Percentiles rank a stretch among this genome's conserved stretches.
These are phyloP conservation scores for Mucor piriformis DNA, from an alignment of 371 early-diverging fungal species.

Conservation along the genomic window DNA sequence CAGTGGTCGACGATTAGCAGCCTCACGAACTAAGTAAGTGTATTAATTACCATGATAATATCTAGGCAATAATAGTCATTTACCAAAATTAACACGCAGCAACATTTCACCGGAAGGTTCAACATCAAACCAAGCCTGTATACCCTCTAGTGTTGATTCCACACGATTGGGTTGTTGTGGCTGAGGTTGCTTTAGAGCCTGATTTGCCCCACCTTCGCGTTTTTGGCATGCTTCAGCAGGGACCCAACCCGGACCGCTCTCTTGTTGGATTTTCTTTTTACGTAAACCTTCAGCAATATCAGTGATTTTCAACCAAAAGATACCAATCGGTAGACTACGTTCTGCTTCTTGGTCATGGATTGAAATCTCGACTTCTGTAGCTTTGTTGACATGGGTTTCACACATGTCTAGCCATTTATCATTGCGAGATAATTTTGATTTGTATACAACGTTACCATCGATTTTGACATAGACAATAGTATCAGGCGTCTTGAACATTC, in stretches of 20 bases:
- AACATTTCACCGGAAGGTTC: constrained; percentile 90
- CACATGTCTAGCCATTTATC: constrained; percentile 87
- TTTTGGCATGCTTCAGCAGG: constrained; percentile 50
- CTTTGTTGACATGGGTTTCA: constrained; percentile 84
- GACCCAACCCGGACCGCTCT: constrained; percentile 57
- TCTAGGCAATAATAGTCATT: neutral
- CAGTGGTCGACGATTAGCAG: constrained; percentile 60
- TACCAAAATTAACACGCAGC: constrained; percentile 81
- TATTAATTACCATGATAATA: neutral
- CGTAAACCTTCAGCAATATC: constrained; percentile 82
- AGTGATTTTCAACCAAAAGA: constrained; percentile 82
- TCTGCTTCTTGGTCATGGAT: constrained; percentile 77
- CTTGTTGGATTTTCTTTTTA: constrained; percentile 66
- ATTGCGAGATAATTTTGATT: constrained; percentile 70
- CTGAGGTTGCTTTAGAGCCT: constrained; percentile 4
- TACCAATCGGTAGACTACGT: constrained; percentile 72
- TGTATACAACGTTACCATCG: constrained; percentile 81
- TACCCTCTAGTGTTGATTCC: constrained; percentile 55
- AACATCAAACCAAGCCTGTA: constrained; percentile 87
- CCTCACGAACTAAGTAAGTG: constrained; percentile 32
- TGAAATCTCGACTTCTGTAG: constrained; percentile 89
- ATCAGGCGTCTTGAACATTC: constrained; percentile 41
- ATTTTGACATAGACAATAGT: constrained; percentile 82
- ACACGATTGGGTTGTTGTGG: constrained; percentile 22
- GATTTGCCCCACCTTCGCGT: constrained; percentile 6